These are phyloP conservation scores for Plantago coronopus DNA, from an alignment of 305 asterid species.

Conservation along the genomic window DNA sequence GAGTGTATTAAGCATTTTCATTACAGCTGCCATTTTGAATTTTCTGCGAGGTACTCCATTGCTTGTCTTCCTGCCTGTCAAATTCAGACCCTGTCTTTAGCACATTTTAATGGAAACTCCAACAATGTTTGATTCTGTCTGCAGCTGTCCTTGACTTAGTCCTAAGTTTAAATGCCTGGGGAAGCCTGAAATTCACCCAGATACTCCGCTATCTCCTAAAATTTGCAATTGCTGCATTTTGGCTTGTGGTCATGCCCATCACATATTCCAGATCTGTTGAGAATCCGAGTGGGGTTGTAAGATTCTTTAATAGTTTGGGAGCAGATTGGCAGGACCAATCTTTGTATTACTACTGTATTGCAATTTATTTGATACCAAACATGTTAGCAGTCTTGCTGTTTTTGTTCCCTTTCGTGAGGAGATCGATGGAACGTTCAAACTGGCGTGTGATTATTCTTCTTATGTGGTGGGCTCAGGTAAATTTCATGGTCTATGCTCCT, in stretches of 20 bases:
- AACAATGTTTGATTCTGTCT: slow-evolving; percentile 19
- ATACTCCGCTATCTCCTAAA: slow-evolving; percentile 86
- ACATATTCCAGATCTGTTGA: slow-evolving; percentile 75
- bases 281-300: slow-evolving; percentile 77
- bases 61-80: neutral
- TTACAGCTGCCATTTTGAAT: slow-evolving; percentile 89
- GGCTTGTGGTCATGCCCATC: slow-evolving; percentile 90
- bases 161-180: slow-evolving; percentile 86
- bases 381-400: slow-evolving; percentile 70
- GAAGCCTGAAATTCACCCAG: slow-evolving; percentile 72
- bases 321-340: slow-evolving; percentile 66
- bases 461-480: slow-evolving; percentile 99
- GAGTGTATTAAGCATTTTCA: slow-evolving; percentile 81
- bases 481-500: slow-evolving; percentile 22
- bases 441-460: slow-evolving; percentile 56
- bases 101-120: neutral
- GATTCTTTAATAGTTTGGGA: slow-evolving; percentile 71
- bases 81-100: neutral
- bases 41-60: slow-evolving; percentile 66
- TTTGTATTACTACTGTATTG: slow-evolving; percentile 71
- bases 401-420: slow-evolving; percentile 74
- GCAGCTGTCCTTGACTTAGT: slow-evolving; percentile 88
- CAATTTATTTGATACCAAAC: slow-evolving; percentile 86
- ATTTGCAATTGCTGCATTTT: slow-evolving; percentile 70
- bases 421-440: slow-evolving; percentile 84